Evolutionary conservation across 768 basidiomycete species (phyloP).

Genomic region (Podaxis pistillaris): DNA sequence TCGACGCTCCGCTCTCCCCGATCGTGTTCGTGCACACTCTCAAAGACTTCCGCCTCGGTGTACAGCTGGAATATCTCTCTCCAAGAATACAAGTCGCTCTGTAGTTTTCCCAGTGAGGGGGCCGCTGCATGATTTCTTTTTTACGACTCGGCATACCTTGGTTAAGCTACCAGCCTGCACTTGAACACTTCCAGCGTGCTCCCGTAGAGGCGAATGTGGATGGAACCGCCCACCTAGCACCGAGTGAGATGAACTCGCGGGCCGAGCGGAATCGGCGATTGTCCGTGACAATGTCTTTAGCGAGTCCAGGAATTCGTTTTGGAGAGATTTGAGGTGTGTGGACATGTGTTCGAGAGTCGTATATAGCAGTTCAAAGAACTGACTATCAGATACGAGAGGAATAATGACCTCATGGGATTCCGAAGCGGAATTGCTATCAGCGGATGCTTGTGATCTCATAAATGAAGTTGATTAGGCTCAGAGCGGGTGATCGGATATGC

Average conservation of each 20-base stretch:
- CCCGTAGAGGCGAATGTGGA: conserved; percentile 42
- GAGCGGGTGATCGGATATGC: neutral
- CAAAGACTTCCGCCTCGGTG: conserved; percentile 83
- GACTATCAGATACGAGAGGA: conserved; percentile 74
- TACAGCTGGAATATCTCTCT: conserved; percentile 88
- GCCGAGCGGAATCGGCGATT: conserved; percentile 41
- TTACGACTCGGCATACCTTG: conserved; percentile 21
- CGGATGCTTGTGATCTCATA: neutral
- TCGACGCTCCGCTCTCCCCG: conserved; percentile 69
- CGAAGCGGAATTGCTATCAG: conserved; percentile 14
- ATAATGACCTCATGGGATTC: conserved; percentile 57
- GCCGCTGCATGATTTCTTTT: neutral
- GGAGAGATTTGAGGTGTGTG: conserved; percentile 48
- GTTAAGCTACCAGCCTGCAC: conserved; percentile 21
- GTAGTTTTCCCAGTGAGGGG: neutral
- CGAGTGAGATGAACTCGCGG: conserved; percentile 33
- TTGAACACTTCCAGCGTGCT: conserved; percentile 34
- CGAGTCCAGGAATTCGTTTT: conserved; percentile 45
- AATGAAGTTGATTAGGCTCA: neutral
- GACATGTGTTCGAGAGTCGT: conserved; percentile 54
- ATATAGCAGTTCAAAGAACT: conserved; percentile 77
- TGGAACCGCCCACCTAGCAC: conserved; percentile 27
- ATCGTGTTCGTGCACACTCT: conserved; percentile 59
- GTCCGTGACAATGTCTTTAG: conserved; percentile 34
- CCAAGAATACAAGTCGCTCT: conserved; percentile 84